Evolutionary conservation across 257 asterid genomes (phyloP), one percentile per base, ranked within the genome.

Genomic region (Penstemon barbatus): DNA sequence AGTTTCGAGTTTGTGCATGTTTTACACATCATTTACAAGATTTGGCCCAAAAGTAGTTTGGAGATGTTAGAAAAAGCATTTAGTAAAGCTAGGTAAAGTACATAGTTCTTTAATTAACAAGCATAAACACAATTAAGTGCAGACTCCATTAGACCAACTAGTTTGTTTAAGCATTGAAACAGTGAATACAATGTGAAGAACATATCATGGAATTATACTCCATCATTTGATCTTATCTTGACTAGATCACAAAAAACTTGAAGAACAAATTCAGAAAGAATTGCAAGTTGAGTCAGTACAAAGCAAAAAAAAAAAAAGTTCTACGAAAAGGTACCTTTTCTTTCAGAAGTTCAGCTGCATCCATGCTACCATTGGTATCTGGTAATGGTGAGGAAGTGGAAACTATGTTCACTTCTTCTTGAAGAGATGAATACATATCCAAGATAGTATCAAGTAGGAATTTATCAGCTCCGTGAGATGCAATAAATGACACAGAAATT

Each of bases 401-500:
- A 57, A 66, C 74, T 67, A 56, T 41, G 48, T 37, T 18, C 75
- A 51, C 74, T 78, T 82, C 96, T 61, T 91, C 88, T 90, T 88
- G 95, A 76, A 93, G 90, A 76, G 88, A 76, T 19, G 88, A 70
- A 83, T 85, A 80, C 83, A 84, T 68, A 77, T 94, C 99, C 89
- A 89, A 79, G 40, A 94, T 68, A 63, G 95, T 83, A 70, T 91
- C 99, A 63, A 94, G 97, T 78, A 94, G 77, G 82, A 89, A 89
- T 72, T 94, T 94, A 84, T 94, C 99, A 73, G 71, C 58, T 65
- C 96, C 96, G 54, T 87, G 95, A 64, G 91, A 84, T 41, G 97
- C 95, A 74, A 94, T 71, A 63, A 89, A 82, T 42, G 99, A 94
- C 40, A 89, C 71, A 50, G 99, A 87, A 74, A 81, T 65, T 46